A percentile compares a stretch with the other conserved stretches of the same genome.
phyloP scores from a whole-genome alignment of 73 alveolate species.

The Strombidium stylifer region DNA sequence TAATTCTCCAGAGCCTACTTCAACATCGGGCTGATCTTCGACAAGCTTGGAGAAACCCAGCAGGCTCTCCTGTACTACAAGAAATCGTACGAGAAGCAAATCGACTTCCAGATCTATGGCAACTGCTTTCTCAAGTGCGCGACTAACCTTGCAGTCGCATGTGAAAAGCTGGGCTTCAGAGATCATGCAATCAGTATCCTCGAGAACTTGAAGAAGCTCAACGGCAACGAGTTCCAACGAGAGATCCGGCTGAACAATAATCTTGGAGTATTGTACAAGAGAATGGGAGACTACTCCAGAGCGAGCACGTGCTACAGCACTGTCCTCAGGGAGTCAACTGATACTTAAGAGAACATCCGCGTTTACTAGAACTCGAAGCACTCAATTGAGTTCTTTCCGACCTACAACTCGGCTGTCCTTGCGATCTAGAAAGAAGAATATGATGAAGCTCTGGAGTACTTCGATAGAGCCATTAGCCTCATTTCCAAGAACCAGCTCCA shows the following conservation, averaged over 20 bases:
- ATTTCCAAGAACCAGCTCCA: neutral
- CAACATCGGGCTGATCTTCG: conserved; percentile 57
- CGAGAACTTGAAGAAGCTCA: neutral
- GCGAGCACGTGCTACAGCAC: no score
- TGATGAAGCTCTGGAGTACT: neutral
- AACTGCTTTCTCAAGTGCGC: conserved; percentile 11
- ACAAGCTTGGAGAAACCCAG: conserved; percentile 55
- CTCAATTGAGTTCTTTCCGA: neutral
- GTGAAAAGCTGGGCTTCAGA: conserved; percentile 46
- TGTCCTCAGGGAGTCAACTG: no score
- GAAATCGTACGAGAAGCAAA: conserved; percentile 38
- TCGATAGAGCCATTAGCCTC: neutral
- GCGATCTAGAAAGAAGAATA: neutral
- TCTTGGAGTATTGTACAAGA: conserved; percentile 22
- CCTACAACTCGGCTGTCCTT: neutral
- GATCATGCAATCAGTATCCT: conserved; percentile 13
- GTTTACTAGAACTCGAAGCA: conserved; percentile 18
- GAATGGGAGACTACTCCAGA: no score
- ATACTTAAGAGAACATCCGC: neutral
- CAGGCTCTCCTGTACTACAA: conserved; percentile 53
- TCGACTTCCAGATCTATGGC: neutral
- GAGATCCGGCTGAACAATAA: conserved; percentile 19
- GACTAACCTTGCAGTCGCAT: conserved; percentile 49
- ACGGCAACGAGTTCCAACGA: conserved; percentile 3
- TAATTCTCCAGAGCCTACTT: conserved; percentile 24